These are phyloP conservation scores for Acer campestre DNA, from an alignment of 345 rosid species.

Conservation along the genomic window DNA sequence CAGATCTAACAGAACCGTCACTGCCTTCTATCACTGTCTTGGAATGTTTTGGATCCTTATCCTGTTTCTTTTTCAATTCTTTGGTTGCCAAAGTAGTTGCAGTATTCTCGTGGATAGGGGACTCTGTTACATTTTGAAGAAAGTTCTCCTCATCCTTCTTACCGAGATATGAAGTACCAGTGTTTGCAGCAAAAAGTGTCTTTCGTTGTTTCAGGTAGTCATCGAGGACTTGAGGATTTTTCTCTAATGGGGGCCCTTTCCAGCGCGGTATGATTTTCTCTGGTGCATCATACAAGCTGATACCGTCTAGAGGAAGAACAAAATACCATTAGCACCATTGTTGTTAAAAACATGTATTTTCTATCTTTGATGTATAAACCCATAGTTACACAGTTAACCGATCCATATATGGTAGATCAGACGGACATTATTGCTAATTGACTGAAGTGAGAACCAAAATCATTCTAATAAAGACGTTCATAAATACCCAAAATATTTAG, in stretches of 20 bases:
- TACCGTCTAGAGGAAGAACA: constrained; percentile 61
- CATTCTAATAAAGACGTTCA: neutral
- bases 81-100: constrained; percentile 38
- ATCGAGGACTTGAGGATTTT: constrained; percentile 57
- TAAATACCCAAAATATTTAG: neutral
- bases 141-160: constrained; percentile 42
- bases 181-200: constrained; percentile 45
- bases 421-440: neutral
- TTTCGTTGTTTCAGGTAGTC: constrained; percentile 51
- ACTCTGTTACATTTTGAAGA: constrained; percentile 39
- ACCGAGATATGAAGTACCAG: constrained; percentile 35
- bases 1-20: constrained; percentile 80
- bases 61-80: constrained; percentile 26
- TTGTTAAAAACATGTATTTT: neutral
- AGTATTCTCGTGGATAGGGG: constrained; percentile 28
- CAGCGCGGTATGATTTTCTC: constrained; percentile 86
- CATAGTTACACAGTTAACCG: neutral
- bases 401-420: neutral
- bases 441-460: neutral
- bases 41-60: constrained; percentile 39
- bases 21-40: constrained; percentile 80
- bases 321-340: constrained; percentile 24
- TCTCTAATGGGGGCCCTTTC: constrained; percentile 71
- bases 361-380: constrained; percentile 4
- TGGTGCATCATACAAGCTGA: constrained; percentile 77